These are phyloP conservation scores for Beverwykella pulmonaria DNA, from an alignment of 495 filamentous ascomycete species.

Conservation along the genomic window DNA sequence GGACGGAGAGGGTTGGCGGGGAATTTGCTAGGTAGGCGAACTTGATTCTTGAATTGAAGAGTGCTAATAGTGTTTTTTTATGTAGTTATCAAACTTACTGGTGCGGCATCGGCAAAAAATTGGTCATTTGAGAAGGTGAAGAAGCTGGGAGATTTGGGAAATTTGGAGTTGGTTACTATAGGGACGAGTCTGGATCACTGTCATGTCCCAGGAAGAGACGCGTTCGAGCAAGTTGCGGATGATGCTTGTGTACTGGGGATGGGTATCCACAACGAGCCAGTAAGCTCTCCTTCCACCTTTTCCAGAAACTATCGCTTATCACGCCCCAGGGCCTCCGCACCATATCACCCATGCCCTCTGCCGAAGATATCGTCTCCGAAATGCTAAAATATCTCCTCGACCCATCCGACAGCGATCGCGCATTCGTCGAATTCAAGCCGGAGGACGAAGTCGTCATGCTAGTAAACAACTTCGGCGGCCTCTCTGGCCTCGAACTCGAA, in stretches of 20 bases:
- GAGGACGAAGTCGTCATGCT: conserved; percentile 60
- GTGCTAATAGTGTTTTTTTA: conserved; percentile 13
- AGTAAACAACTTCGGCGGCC: conserved; percentile 65
- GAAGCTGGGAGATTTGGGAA: conserved; percentile 58
- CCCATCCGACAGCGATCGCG: conserved; percentile 57
- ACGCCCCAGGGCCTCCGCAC: conserved; percentile 52
- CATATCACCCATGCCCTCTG: conserved; percentile 56
- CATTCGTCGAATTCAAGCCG: conserved; percentile 59
- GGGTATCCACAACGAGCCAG: conserved; percentile 65
- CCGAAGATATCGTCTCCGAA: conserved; percentile 56
- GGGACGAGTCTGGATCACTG: conserved; percentile 65
- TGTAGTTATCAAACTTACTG: conserved; percentile 45
- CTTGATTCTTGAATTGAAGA: not conserved
- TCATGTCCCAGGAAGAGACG: conserved; percentile 62
- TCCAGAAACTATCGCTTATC: not conserved
- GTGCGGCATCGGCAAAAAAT: conserved; percentile 40
- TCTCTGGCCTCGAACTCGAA: conserved; percentile 63
- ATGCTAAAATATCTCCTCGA: conserved; percentile 60
- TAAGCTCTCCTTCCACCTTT: conserved; percentile 12
- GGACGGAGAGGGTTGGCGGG: conserved; percentile 62
- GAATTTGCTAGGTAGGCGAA: conserved; percentile 47
- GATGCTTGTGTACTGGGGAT: conserved; percentile 61
- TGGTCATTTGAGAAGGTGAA: conserved; percentile 58
- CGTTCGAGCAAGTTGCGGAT: conserved; percentile 54
- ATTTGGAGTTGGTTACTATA: conserved; percentile 60